phyloP scores from a whole-genome alignment of 2,329 filamentous ascomycete genomes.

The Rutstroemia sp. region DNA sequence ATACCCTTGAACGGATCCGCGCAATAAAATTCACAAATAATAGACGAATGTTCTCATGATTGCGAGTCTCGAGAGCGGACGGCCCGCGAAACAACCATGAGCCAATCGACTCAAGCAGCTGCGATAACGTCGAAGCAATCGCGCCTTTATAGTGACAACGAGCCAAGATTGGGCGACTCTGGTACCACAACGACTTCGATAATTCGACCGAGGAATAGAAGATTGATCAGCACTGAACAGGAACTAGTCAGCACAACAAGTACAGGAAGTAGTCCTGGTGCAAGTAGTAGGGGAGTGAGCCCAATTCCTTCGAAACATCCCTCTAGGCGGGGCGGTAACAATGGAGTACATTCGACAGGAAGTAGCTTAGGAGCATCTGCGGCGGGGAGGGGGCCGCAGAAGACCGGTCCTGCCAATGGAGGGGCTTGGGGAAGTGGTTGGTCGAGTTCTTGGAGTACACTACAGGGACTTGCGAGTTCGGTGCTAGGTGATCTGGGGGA shows the following conservation, averaged over 20 bases:
- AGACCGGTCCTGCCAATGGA: conserved; percentile 2
- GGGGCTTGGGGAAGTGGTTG: conserved; percentile 16
- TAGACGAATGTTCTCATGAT: conserved; percentile 19
- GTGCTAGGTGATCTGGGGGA: conserved; percentile 23
- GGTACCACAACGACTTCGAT: conserved; percentile 11
- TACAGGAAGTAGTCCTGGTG: conserved; percentile 28
- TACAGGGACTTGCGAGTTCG: conserved; percentile 29
- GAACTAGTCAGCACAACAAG: conserved; percentile 25
- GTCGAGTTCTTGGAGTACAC: conserved; percentile 26
- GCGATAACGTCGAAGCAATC: conserved; percentile 10
- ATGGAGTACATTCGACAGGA: not conserved
- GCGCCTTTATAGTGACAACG: conserved; percentile 7
- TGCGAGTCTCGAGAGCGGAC: conserved; percentile 17
- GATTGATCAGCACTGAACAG: conserved; percentile 25
- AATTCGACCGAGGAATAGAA: conserved; percentile 26
- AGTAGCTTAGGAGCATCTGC: not conserved
- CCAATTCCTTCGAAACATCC: conserved; percentile 41
- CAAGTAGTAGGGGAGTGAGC: conserved; percentile 39
- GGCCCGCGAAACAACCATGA: conserved; percentile 16
- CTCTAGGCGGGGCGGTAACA: conserved; percentile 10
- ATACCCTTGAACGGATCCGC: not conserved
- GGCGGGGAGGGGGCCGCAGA: not conserved
- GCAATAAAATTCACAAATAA: conserved; percentile 3
- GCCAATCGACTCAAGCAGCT: conserved; percentile 14
- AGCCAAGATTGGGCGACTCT: conserved; percentile 1